A percentile compares a stretch with the other conserved stretches of the same genome.
phyloP scores from a whole-genome alignment of 139 green algal species.

The Chlamydomonas sp. region DNA sequence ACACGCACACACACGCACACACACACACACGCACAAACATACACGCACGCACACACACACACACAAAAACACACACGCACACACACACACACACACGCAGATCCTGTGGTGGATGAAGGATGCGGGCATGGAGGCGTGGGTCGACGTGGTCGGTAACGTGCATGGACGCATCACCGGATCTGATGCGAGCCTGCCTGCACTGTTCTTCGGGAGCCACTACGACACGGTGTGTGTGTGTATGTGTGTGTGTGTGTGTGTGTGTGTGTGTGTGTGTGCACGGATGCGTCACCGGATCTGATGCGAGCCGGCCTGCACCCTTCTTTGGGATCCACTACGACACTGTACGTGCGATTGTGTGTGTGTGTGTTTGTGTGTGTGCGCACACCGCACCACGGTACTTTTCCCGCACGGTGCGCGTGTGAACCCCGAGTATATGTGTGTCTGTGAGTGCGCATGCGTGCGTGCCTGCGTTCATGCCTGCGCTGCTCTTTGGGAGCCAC shows the following conservation, averaged over 20 bases:
- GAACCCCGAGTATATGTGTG: too few species aligned
- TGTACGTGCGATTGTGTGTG: too few species aligned
- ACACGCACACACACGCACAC: background rate
- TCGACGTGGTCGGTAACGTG: constrained; percentile 78
- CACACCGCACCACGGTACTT: too few species aligned
- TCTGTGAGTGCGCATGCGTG: constrained; percentile 74
- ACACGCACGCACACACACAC: too few species aligned
- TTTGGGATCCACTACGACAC: constrained; percentile 89
- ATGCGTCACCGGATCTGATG: constrained; percentile 21
- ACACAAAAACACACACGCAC: too few species aligned
- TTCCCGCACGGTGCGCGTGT: too few species aligned
- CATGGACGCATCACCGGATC: constrained; percentile 45
- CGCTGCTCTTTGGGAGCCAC: constrained; percentile 73
- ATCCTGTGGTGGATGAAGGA: constrained; percentile 53
- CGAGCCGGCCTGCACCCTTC: constrained; percentile 40
- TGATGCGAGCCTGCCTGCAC: constrained; percentile 19
- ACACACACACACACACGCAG: too few species aligned
- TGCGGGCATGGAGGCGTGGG: constrained; percentile 62
- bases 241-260: constrained; percentile 67
- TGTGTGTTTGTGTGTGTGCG: too few species aligned
- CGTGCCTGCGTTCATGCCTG: constrained; percentile 27
- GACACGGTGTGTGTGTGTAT: too few species aligned
- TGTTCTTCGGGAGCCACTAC: constrained; percentile 83
- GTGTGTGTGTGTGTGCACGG: constrained; percentile 77
- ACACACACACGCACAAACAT: constrained; percentile 5